phyloP scores from a whole-genome alignment of 2,329 filamentous ascomycete genomes.

The Stagonosporopsis cucurbitacearum region DNA sequence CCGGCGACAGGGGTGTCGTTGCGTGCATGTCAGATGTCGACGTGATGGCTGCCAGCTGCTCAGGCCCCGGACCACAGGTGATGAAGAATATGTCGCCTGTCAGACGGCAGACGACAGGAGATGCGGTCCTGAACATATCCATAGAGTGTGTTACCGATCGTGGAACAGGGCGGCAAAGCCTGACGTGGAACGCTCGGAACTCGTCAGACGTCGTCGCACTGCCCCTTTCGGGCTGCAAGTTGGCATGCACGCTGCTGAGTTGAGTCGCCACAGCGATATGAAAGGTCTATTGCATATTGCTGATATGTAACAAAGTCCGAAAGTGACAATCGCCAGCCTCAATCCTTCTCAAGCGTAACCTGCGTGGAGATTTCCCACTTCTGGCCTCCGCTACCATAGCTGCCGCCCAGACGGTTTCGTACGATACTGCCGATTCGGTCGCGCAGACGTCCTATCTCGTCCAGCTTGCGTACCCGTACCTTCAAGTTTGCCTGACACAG shows the following conservation, averaged over 20 bases:
- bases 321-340: conserved; percentile 17
- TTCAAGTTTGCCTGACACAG: conserved; percentile 95
- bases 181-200: conserved; percentile 11
- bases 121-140: conserved; percentile 5
- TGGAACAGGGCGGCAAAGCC: conserved; percentile 21
- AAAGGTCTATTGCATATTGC: conserved; percentile 27
- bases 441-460: conserved; percentile 73
- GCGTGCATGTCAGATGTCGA: conserved; percentile 34
- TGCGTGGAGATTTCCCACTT: conserved; percentile 95
- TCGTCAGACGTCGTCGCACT: conserved; percentile 15
- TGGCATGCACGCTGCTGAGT: conserved; percentile 20
- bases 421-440: conserved; percentile 79
- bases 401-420: conserved; percentile 84
- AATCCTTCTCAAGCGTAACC: conserved; percentile 64
- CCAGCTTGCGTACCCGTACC: conserved; percentile 69
- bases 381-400: conserved; percentile 79
- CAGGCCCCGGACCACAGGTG: conserved; percentile 26
- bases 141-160: conserved; percentile 6
- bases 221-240: conserved; percentile 32
- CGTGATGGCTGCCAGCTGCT: conserved; percentile 38
- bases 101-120: conserved; percentile 15
- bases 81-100: conserved; percentile 19
- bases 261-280: conserved; percentile 31
- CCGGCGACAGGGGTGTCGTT: conserved; percentile 26
- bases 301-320: conserved; percentile 24